Evolutionary conservation across 129 eudicot species (phyloP).

Genomic region (Flaveria sonorensis): DNA sequence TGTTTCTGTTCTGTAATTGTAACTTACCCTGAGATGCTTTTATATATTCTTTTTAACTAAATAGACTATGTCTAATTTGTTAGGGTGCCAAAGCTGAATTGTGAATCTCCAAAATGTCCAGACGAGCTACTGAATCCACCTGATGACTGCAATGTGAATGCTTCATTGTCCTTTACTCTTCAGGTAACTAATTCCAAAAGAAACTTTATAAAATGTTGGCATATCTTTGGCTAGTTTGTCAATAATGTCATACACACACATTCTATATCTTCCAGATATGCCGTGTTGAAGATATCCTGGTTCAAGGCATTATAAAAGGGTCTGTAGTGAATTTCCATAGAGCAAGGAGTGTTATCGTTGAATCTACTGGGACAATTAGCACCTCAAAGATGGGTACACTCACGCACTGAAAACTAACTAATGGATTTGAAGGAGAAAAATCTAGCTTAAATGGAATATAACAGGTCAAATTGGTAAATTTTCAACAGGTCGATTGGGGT

Average conservation of each 20-base stretch:
- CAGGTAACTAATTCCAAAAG: slow-evolving; percentile 54
- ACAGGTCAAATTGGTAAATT: slow-evolving; percentile 8
- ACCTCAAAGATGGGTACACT: slow-evolving; percentile 83
- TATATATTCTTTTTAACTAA: not conserved
- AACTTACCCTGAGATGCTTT: slow-evolving; percentile 8
- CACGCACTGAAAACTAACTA: slow-evolving; percentile 22
- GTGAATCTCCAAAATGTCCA: slow-evolving; percentile 75
- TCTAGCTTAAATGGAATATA: not conserved
- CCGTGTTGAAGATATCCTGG: slow-evolving; percentile 95
- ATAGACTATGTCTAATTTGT: slow-evolving; percentile 16
- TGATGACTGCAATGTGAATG: slow-evolving; percentile 96
- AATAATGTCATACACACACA: not conserved
- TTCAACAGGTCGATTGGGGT: not conserved
- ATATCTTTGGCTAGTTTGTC: not conserved
- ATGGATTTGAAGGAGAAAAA: slow-evolving; percentile 15
- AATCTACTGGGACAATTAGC: slow-evolving; percentile 71
- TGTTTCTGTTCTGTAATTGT: slow-evolving; percentile 23
- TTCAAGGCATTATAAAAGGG: slow-evolving; percentile 86
- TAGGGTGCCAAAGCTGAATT: slow-evolving; percentile 76
- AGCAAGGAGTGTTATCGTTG: slow-evolving; percentile 74
- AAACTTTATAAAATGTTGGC: not conserved
- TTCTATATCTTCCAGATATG: slow-evolving; percentile 58
- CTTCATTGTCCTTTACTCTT: slow-evolving; percentile 91
- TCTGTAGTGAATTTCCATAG: slow-evolving; percentile 90
- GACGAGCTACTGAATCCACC: slow-evolving; percentile 88